These are phyloP conservation scores for Rhizopogon salebrosus DNA, from an alignment of 768 basidiomycete genomes.

Conservation along the genomic window DNA sequence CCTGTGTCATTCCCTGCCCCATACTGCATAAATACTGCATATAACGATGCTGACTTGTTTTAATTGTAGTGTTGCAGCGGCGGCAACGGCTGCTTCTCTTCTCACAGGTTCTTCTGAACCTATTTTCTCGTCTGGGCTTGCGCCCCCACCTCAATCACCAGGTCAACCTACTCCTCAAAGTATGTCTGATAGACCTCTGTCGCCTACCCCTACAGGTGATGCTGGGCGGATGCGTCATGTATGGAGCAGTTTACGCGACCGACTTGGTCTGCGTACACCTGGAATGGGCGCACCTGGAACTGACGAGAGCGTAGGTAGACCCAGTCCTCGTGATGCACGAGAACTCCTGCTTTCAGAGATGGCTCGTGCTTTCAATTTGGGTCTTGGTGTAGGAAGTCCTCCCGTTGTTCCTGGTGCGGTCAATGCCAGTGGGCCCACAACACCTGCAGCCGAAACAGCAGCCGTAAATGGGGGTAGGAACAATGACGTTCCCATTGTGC, in stretches of 20 bases:
- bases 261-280: constrained; percentile 47
- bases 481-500: constrained; percentile 13
- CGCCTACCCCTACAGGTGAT: constrained; percentile 36
- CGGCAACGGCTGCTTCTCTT: constrained; percentile 84
- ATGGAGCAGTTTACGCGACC: constrained; percentile 66
- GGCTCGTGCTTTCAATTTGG: constrained; percentile 75
- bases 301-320: constrained; percentile 7
- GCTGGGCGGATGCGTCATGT: constrained; percentile 51
- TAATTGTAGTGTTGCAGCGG: constrained; percentile 69
- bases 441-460: background rate
- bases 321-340: constrained; percentile 41
- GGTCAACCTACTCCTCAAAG: constrained; percentile 11
- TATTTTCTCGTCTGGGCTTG: constrained; percentile 53
- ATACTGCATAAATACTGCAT: background rate
- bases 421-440: constrained; percentile 7
- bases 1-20: background rate
- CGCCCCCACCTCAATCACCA: constrained; percentile 27
- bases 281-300: constrained; percentile 12
- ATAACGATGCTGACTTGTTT: background rate
- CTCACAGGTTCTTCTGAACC: constrained; percentile 68
- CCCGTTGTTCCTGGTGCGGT: constrained; percentile 10
- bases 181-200: constrained; percentile 29
- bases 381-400: constrained; percentile 43
- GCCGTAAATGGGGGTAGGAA: constrained; percentile 2
- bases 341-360: constrained; percentile 77